Conservation (phyloP, 208 protist genomes). For the Acanthamoeba culbertsoni region DNA sequence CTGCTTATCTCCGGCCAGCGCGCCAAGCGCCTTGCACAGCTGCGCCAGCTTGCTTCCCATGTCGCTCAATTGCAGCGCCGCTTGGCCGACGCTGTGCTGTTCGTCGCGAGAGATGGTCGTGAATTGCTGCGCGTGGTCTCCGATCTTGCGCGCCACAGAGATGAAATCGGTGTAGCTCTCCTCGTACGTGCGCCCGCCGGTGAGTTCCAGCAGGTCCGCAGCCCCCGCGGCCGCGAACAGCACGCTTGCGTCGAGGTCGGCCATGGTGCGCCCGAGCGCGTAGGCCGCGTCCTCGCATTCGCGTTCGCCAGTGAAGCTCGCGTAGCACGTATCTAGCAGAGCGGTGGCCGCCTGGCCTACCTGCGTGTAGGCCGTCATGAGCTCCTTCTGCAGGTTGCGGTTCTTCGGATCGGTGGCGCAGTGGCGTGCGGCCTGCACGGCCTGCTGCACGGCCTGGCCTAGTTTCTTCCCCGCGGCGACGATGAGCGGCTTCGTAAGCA, state of each 20-base stretch:
- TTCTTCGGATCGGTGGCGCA: conserved; percentile 50
- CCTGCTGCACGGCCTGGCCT: neutral
- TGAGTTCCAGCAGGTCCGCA: neutral
- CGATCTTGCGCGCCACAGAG: neutral
- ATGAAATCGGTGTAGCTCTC: neutral
- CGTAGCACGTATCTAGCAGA: conserved; percentile 41
- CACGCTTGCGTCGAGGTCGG: conserved; percentile 38
- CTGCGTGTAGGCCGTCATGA: neutral
- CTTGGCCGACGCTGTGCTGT: neutral
- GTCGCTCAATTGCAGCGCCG: neutral
- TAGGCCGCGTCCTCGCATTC: conserved; percentile 53
- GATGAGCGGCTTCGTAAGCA: neutral
- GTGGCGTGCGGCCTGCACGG: neutral
- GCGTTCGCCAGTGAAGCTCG: conserved; percentile 10
- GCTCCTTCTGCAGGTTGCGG: conserved; percentile 33
- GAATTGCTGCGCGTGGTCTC: neutral
- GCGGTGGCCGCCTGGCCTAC: neutral
- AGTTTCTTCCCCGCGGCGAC: neutral
- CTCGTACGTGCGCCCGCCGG: conserved; percentile 7
- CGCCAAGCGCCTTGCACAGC: conserved; percentile 3
- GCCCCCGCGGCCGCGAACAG: conserved; percentile 42
- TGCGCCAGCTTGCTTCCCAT: neutral
- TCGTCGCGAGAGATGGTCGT: neutral
- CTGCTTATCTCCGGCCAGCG: conserved; percentile 38
- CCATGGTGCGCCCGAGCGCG: neutral